A percentile compares a stretch with the other conserved stretches of the same genome.
phyloP scores from a whole-genome alignment of 2,329 filamentous ascomycete genomes.

The Alternaria hordeiaustralica region DNA sequence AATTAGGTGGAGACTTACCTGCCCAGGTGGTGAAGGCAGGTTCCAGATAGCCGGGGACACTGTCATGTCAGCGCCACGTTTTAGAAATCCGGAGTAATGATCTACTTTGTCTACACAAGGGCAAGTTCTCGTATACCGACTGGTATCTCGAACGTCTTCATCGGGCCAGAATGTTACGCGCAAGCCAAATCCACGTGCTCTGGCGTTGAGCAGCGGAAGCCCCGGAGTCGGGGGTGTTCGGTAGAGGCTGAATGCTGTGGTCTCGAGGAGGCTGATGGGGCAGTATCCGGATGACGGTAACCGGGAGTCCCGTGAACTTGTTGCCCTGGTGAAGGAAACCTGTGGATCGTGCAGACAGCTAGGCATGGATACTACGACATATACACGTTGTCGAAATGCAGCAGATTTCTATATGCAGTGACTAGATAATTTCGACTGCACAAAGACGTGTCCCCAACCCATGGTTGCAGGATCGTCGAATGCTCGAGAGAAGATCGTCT shows the following conservation, averaged over 20 bases:
- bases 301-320: constrained; percentile 4
- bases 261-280: background rate
- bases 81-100: background rate
- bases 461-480: background rate
- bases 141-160: background rate
- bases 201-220: constrained; percentile 1
- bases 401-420: background rate
- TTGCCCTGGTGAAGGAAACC: background rate
- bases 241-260: background rate
- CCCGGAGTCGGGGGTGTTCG: constrained; percentile 8
- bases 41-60: constrained; percentile 6
- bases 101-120: background rate
- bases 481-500: constrained; percentile 10
- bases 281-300: constrained; percentile 13
- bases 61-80: constrained; percentile 3
- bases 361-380: background rate
- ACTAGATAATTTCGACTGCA: background rate
- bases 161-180: background rate
- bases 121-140: background rate
- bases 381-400: background rate
- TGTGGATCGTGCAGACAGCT: background rate
- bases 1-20: constrained; percentile 7
- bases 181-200: constrained; percentile 1
- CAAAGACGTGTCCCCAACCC: background rate
- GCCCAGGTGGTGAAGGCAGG: background rate